phyloP scores from a whole-genome alignment of 164 flowering plant species.

The Aristolochia contorta region DNA sequence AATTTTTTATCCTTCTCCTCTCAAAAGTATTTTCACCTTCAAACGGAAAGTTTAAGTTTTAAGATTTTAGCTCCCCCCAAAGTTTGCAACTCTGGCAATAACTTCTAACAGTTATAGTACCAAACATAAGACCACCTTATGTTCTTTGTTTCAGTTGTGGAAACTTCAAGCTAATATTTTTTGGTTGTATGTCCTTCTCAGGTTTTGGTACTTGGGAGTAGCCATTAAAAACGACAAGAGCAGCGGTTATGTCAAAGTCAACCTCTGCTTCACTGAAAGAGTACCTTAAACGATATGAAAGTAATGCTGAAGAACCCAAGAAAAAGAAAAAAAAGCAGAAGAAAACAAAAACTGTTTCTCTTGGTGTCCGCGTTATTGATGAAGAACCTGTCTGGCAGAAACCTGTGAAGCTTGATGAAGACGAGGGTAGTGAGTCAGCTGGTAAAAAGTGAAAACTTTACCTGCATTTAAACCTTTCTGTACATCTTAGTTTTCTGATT shows the following conservation, averaged over 20 bases:
- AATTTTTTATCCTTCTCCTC: too few relatives aligned
- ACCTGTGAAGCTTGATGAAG: conserved; percentile 44
- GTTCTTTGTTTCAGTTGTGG: too few relatives aligned
- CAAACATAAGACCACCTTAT: too few relatives aligned
- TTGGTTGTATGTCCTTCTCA: too few relatives aligned
- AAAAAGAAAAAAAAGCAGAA: conserved; percentile 29
- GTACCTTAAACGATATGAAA: conserved; percentile 62
- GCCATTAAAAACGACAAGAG: conserved; percentile 16
- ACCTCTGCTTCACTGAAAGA: conserved; percentile 37
- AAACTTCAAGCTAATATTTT: too few relatives aligned
- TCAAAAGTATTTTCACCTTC: too few relatives aligned
- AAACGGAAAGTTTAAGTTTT: too few relatives aligned
- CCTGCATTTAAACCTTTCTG: too few relatives aligned
- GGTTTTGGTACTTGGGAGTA: too few relatives aligned
- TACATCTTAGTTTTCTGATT: neutral
- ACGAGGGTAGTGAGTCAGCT: conserved; percentile 40
- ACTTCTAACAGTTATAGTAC: too few relatives aligned
- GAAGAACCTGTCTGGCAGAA: conserved; percentile 91
- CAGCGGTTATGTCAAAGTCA: conserved; percentile 18
- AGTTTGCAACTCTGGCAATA: too few relatives aligned
- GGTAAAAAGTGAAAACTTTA: conserved; percentile 25
- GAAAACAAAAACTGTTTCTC: conserved; percentile 25
- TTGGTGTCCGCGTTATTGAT: conserved; percentile 61
- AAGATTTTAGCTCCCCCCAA: too few relatives aligned
- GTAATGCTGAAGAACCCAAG: conserved; percentile 20